Conservation (phyloP, 257 asterid genomes). For the Solanum sparsipilum region DNA sequence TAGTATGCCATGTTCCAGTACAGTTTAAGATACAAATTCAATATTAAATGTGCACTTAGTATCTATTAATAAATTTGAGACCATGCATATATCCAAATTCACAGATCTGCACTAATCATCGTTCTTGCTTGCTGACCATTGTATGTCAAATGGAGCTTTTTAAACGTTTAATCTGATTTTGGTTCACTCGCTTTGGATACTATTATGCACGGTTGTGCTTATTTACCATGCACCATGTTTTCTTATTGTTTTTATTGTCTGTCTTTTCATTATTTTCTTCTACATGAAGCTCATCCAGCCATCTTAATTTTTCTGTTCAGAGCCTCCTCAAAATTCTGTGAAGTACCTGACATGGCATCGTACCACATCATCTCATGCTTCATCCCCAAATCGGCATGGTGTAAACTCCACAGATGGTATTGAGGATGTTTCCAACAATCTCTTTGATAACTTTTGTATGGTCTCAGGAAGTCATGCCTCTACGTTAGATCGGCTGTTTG, state of each 20-base stretch:
- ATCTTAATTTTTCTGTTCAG: conserved; percentile 24
- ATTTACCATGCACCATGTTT: background rate
- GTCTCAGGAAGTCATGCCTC: conserved; percentile 95
- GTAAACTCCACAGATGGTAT: conserved; percentile 37
- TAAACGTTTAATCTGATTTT: background rate
- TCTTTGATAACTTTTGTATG: conserved; percentile 76
- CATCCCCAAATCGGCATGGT: conserved; percentile 69
- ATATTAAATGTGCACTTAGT: background rate
- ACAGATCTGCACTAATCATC: background rate
- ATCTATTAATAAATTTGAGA: background rate
- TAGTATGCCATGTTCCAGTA: background rate
- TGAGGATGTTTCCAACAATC: conserved; percentile 40
- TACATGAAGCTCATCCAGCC: background rate
- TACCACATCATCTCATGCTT: conserved; percentile 67
- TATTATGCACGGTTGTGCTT: background rate
- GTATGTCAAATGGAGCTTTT: background rate
- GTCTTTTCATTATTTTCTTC: background rate
- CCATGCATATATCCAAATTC: background rate
- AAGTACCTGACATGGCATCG: conserved; percentile 96
- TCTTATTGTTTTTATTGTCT: background rate
- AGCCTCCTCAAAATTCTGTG: conserved; percentile 60
- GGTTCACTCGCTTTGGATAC: background rate
- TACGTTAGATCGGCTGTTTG: conserved; percentile 83
- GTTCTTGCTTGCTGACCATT: background rate
- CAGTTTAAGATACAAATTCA: background rate